phyloP scores from a whole-genome alignment of 2,329 filamentous ascomycete species.

The Lizonia empirigonia region DNA sequence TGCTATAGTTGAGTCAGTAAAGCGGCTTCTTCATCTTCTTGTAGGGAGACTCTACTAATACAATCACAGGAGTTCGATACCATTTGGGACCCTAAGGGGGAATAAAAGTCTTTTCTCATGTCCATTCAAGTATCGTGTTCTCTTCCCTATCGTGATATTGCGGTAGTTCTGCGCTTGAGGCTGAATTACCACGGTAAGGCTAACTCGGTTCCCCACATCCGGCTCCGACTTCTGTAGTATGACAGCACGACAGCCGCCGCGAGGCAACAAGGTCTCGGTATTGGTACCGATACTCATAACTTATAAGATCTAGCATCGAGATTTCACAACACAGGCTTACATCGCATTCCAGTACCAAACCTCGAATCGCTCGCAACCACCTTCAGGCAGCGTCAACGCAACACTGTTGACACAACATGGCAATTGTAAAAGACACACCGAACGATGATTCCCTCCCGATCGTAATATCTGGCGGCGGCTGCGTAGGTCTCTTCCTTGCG shows the following conservation, averaged over 20 bases:
- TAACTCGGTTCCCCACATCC: constrained; percentile 21
- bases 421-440: neutral
- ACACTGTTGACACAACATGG: too few relatives aligned
- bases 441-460: constrained; percentile 28
- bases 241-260: constrained; percentile 9
- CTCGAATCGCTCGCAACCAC: neutral
- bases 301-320: neutral
- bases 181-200: constrained; percentile 6
- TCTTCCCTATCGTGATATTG: neutral
- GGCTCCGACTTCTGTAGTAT: constrained; percentile 13
- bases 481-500: constrained; percentile 50
- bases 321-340: neutral
- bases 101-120: neutral
- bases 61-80: neutral
- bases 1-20: too few relatives aligned
- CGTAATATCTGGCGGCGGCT: constrained; percentile 50
- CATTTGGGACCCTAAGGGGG: neutral
- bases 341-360: neutral
- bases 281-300: neutral
- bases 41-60: neutral
- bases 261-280: neutral
- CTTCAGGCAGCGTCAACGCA: neutral
- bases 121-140: neutral
- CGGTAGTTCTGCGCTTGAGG: neutral
- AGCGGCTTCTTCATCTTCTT: too few relatives aligned